These are phyloP conservation scores for Akanthomyces lecanii DNA, from an alignment of 2,329 filamentous ascomycete genomes.

Conservation along the genomic window DNA sequence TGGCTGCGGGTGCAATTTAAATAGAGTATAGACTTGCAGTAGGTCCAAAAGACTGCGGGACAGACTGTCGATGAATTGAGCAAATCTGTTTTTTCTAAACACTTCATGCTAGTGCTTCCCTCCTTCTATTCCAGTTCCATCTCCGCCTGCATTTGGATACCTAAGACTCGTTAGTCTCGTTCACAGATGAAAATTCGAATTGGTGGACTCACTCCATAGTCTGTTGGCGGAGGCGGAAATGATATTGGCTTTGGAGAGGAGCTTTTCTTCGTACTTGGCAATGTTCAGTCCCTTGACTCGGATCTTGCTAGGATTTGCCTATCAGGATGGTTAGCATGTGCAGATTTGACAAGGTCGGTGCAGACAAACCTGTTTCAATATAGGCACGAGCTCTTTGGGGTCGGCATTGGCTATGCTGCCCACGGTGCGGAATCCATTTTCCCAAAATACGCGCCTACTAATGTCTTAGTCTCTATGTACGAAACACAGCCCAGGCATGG, in stretches of 20 bases:
- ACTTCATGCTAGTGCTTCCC: background rate
- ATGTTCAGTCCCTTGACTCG: slow-evolving; percentile 52
- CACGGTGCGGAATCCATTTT: slow-evolving; percentile 68
- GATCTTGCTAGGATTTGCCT: slow-evolving; percentile 65
- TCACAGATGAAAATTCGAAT: no score
- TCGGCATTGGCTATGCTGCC: slow-evolving; percentile 66
- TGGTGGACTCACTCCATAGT: slow-evolving; percentile 57
- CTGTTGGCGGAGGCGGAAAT: slow-evolving; percentile 66
- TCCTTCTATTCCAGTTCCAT: slow-evolving; percentile 40
- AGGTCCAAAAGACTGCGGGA: background rate
- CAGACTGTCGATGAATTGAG: background rate
- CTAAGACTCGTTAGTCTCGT: slow-evolving; percentile 28
- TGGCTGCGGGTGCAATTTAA: background rate
- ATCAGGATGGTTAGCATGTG: slow-evolving; percentile 10
- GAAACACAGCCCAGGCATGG: background rate
- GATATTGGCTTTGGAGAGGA: slow-evolving; percentile 61
- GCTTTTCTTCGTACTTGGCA: slow-evolving; percentile 58
- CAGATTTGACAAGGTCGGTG: background rate
- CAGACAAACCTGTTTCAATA: slow-evolving; percentile 58
- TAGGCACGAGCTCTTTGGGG: slow-evolving; percentile 61
- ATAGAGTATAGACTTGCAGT: background rate
- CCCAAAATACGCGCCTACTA: slow-evolving; percentile 59
- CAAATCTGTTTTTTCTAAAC: background rate
- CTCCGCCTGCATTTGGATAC: slow-evolving; percentile 48
- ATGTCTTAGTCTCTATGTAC: slow-evolving; percentile 7